Base-by-base conservation (phyloP, 192 early-diverging fungal genomes). In the Umbelopsis vinacea region DNA sequence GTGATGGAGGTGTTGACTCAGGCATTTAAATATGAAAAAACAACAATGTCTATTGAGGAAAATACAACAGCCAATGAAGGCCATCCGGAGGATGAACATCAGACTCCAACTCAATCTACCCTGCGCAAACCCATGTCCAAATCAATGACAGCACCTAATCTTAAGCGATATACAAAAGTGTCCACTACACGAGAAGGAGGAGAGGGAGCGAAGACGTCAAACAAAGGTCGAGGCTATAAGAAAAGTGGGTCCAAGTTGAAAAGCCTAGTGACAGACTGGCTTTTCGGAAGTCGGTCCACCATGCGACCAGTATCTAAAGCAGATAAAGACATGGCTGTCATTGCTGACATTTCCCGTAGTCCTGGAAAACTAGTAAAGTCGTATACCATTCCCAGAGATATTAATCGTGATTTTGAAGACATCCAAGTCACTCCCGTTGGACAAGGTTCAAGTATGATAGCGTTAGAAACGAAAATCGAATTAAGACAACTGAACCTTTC, bases 121-220 rank as follows among this genome's bases (percentile, higher is more conserved):
- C 38, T 11, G 4, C 26, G 26, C 12, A 63, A n/a, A 37, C 57
- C 57, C 2, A 63, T 63, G 19, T n/a, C 8, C 4, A 63, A 63
- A 63, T 63, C 57, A 63, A 37, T 63, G 8, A 63, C 57, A 37
- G 57, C 57, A 37, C 57, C 57, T 3, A 63, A 63, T n/a, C 29
- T 63, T 0, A 37, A 35, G 33, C 26, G 14, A 37, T 37, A 37
- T 37, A 37, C 57, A 9, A 63, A 63, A 19, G 3, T 14, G 11
- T 19, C 33, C 14, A 12, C 33, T 17, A 10, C n/a, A 29, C 24
- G 33, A 12, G 57, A 55, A 22, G 53, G 35, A 17, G 53, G 26
- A 17, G 57, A 63, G 0, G 48, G 48, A 50, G 19, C 15, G 6
- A 50, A 50, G 48, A 12, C 48, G 5, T n/a, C 48, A 15, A n/a